A percentile compares a stretch with the other conserved stretches of the same genome.
Evolutionary conservation across 192 early-diverging fungal genomes (phyloP).

Genomic region (Backusella luteola): DNA sequence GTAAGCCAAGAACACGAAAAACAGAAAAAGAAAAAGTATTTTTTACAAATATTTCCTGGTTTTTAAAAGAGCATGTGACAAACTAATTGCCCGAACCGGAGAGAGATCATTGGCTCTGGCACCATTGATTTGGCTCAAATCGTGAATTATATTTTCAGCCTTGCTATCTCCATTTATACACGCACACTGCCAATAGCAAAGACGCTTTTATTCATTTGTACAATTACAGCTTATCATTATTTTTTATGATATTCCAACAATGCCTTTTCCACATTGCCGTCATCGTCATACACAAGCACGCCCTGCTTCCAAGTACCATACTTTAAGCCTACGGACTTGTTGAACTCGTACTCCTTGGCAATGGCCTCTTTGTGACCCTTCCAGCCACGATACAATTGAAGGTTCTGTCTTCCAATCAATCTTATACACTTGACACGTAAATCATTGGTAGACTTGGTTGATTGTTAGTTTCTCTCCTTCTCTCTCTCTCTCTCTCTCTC

Average conservation of each 20-base stretch:
- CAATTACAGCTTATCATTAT: background rate
- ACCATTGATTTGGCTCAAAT: too few relatives aligned
- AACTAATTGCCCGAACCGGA: too few relatives aligned
- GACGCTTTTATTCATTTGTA: too few relatives aligned
- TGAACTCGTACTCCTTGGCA: constrained; percentile 69
- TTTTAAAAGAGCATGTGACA: too few relatives aligned
- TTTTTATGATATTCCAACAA: constrained; percentile 33
- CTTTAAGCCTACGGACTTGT: constrained; percentile 78
- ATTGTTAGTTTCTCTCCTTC: too few relatives aligned
- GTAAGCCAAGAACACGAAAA: background rate
- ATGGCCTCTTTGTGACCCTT: constrained; percentile 71
- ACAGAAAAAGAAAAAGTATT: background rate
- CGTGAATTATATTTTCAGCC: too few relatives aligned
- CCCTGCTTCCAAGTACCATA: constrained; percentile 79
- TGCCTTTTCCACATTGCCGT: constrained; percentile 65
- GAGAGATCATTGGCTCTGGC: too few relatives aligned
- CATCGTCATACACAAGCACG: constrained; percentile 80
- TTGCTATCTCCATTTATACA: too few relatives aligned
- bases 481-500: too few relatives aligned
- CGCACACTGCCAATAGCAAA: too few relatives aligned
- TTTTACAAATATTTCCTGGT: too few relatives aligned
- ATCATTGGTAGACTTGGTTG: constrained; percentile 63
- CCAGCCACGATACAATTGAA: constrained; percentile 87
- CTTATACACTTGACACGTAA: constrained; percentile 83
- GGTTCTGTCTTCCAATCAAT: constrained; percentile 82